A percentile compares a stretch with the other conserved stretches of the same genome.
phyloP scores from a whole-genome alignment of 1,284 basidiomycete genomes.

The Ustanciosporium gigantosporum region DNA sequence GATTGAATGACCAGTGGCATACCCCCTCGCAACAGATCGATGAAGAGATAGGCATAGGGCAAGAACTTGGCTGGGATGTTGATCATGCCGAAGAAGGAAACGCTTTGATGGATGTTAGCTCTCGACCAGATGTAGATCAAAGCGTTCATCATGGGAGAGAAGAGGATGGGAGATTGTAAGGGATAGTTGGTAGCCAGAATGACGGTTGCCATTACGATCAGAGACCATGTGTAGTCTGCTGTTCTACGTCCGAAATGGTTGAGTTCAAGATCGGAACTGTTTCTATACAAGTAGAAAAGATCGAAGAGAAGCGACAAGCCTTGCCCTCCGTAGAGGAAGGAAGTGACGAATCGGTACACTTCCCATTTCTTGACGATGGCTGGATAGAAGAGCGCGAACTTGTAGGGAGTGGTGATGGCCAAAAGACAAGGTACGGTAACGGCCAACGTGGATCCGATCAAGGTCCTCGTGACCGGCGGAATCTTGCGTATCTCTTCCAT shows the following conservation, averaged over 20 bases:
- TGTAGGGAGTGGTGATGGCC: conserved; percentile 67
- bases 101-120: conserved; percentile 35
- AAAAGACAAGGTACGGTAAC: conserved; percentile 71
- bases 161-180: conserved; percentile 68
- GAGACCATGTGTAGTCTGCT: conserved; percentile 48
- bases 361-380: conserved; percentile 65
- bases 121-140: conserved; percentile 62
- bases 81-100: conserved; percentile 50
- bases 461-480: conserved; percentile 78
- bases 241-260: conserved; percentile 44
- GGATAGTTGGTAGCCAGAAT: conserved; percentile 69
- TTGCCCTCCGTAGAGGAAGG: conserved; percentile 72
- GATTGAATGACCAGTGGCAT: conserved; percentile 67
- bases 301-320: conserved; percentile 53
- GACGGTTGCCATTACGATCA: conserved; percentile 38
- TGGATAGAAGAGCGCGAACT: conserved; percentile 67
- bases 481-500: conserved; percentile 67
- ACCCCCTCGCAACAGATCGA: conserved; percentile 74
- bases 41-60: conserved; percentile 70
- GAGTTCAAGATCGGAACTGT: conserved; percentile 46
- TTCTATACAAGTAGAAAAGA: conserved; percentile 45
- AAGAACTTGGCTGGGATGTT: conserved; percentile 70
- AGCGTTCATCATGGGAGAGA: conserved; percentile 71
- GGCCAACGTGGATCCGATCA: conserved; percentile 69
- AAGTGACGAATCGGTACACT: conserved; percentile 77